A percentile compares a stretch with the other conserved stretches of the same genome.
Evolutionary conservation across 2,329 filamentous ascomycete species (phyloP).

Genomic region (Phialophora expanda): DNA sequence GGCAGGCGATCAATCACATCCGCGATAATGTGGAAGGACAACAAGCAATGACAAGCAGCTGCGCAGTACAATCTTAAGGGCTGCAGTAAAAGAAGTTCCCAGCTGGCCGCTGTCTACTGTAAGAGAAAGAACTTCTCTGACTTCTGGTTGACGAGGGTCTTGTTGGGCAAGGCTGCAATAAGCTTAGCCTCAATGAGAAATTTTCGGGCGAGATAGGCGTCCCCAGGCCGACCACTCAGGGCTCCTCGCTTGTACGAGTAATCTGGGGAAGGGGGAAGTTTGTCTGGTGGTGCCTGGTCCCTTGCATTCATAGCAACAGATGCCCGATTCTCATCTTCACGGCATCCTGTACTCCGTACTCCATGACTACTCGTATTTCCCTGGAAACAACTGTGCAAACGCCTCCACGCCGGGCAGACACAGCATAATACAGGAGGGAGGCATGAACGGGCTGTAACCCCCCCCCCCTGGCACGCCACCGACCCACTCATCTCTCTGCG

Average conservation of each 20-base stretch:
- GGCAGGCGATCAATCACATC: neutral
- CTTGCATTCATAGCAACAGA: neutral
- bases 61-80: neutral
- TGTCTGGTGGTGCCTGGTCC: neutral
- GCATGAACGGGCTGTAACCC: too few relatives aligned
- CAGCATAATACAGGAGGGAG: too few relatives aligned
- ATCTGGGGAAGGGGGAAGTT: neutral
- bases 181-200: neutral
- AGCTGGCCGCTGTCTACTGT: neutral
- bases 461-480: too few relatives aligned
- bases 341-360: neutral
- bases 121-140: neutral
- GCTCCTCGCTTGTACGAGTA: neutral
- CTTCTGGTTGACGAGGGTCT: neutral
- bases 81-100: neutral
- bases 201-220: neutral
- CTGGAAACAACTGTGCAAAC: neutral
- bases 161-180: neutral
- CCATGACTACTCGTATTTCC: neutral
- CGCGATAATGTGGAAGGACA: neutral
- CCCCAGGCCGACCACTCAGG: neutral
- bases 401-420: neutral
- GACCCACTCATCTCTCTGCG: too few relatives aligned
- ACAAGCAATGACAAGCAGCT: neutral
- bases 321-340: neutral